Evolutionary conservation across 1,139 yeast species (phyloP).

Genomic region (Dujonia santamariae): DNA sequence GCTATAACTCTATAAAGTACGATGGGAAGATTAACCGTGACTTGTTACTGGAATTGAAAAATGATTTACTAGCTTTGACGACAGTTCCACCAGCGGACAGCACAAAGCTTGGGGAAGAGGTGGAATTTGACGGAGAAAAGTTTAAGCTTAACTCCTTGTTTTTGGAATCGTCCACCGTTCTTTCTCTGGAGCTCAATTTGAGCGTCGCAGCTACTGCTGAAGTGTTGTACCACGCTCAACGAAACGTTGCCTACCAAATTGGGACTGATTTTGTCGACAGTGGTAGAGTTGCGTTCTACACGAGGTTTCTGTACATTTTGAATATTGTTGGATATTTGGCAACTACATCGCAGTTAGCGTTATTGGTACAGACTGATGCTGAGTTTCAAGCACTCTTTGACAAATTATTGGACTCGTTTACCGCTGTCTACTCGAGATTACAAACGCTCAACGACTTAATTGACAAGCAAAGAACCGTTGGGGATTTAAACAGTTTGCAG

Average conservation of each 20-base stretch:
- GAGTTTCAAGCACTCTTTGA: conserved; percentile 25
- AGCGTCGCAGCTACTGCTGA: conserved; percentile 39
- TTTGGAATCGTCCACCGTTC: conserved; percentile 55
- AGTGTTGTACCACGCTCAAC: conserved; percentile 37
- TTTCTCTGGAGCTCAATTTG: conserved; percentile 42
- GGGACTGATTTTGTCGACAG: conserved; percentile 62
- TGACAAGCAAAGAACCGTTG: conserved; percentile 57
- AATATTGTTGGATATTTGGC: conserved; percentile 64
- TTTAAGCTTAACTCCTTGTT: conserved; percentile 61
- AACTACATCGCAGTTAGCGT: conserved; percentile 26
- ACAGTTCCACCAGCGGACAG: conserved; percentile 37
- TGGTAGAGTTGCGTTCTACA: conserved; percentile 68
- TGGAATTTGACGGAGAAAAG: conserved; percentile 51
- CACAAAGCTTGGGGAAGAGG: conserved; percentile 51
- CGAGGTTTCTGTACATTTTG: conserved; percentile 67
- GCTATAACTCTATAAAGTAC: conserved; percentile 34
- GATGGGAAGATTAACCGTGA: conserved; percentile 25
- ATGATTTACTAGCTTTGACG: conserved; percentile 50
- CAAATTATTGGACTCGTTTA: conserved; percentile 52
- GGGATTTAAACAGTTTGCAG: conserved; percentile 36
- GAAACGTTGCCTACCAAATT: conserved; percentile 37
- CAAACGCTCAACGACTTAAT: conserved; percentile 57
- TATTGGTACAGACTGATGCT: conserved; percentile 14
- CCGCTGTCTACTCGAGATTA: conserved; percentile 53
- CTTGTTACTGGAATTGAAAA: conserved; percentile 25